These are phyloP conservation scores for Aspergillus transmontanensis DNA, from an alignment of 2,329 filamentous ascomycete genomes.

Conservation along the genomic window DNA sequence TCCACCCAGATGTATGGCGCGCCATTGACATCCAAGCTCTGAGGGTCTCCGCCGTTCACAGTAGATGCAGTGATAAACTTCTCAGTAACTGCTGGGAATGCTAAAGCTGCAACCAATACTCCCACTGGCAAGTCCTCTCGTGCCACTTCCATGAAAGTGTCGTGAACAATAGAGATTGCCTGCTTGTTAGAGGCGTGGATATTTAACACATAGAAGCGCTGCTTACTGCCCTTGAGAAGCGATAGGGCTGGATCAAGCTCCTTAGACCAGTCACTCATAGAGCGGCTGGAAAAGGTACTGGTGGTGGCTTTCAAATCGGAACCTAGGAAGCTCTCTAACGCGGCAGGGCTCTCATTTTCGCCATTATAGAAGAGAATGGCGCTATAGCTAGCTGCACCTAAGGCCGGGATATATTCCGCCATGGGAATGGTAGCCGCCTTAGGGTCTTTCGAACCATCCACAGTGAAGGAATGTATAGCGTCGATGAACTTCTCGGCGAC, in stretches of 20 bases:
- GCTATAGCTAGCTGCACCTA: neutral
- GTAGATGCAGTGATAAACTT: conserved; percentile 6
- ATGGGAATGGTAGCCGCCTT: conserved; percentile 2
- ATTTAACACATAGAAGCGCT: neutral
- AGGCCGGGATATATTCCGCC: neutral
- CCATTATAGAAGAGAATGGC: conserved; percentile 4
- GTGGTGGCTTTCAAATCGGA: neutral
- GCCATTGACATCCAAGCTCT: conserved; percentile 2
- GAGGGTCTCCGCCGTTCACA: conserved; percentile 9
- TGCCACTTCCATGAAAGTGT: conserved; percentile 1
- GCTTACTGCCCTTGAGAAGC: neutral
- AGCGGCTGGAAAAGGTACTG: neutral
- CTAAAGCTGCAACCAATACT: neutral
- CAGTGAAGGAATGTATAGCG: neutral
- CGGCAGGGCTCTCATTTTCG: neutral
- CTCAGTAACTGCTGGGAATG: conserved; percentile 9
- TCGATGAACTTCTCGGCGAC: neutral
- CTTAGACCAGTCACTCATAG: conserved; percentile 1
- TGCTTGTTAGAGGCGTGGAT: conserved; percentile 1
- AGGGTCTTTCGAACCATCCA: neutral
- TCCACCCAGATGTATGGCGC: conserved; percentile 13
- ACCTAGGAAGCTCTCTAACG: neutral
- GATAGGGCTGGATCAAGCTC: conserved; percentile 1
- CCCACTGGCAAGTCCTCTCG: neutral
- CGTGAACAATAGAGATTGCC: neutral